Evolutionary conservation across 306 rosid genomes (phyloP), one percentile per base, ranked within the genome.

Genomic region (Ceratonia siliqua): DNA sequence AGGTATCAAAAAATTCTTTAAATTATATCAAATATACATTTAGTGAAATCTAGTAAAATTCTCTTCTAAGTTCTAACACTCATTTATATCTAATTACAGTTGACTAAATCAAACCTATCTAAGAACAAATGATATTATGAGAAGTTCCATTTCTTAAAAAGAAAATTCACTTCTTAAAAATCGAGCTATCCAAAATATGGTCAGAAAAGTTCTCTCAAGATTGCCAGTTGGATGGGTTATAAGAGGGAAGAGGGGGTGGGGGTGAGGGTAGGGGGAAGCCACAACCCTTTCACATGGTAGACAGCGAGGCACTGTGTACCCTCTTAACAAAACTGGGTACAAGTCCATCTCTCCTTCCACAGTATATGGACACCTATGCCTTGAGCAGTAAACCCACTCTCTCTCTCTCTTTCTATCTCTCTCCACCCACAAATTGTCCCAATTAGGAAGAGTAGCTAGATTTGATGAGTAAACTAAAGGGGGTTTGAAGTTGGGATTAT

Each of bases 291-390:
- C 98, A 93, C 96, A 90, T 93, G 98, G 74, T 72, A 81, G 89
- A 87, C 96, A 90, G 96, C 96, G 42, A 88, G 81, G 90, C 96
- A 79, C 82, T 62, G 82, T 83, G 89, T 84, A 75, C 87, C 66
- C 89, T 84, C 82, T 82, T 39, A 56, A 82, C 92, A 82, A 73
- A 84, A 82, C 86, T 75, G 73, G 49, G 79, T 82, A 85, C 92
- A 77, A 85, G 88, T 90, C 93, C 84, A 78, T 78, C 82, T 79
- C 86, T 79, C 65, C 81, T 73, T 81, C 77, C 52, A 55, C 86
- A 69, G 53, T 81, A 39, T 66, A 83, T 73, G 83, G 87, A 87
- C 88, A 87, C 91, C 86, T 85, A 71, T 76, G 81, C 71, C 74
- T 81, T 43, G 62, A 41, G 32, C 14, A 68, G 78, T 65, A 76